Evolutionary conservation across 768 basidiomycete species (phyloP).

Genomic region (Vishniacozyma victoriae): DNA sequence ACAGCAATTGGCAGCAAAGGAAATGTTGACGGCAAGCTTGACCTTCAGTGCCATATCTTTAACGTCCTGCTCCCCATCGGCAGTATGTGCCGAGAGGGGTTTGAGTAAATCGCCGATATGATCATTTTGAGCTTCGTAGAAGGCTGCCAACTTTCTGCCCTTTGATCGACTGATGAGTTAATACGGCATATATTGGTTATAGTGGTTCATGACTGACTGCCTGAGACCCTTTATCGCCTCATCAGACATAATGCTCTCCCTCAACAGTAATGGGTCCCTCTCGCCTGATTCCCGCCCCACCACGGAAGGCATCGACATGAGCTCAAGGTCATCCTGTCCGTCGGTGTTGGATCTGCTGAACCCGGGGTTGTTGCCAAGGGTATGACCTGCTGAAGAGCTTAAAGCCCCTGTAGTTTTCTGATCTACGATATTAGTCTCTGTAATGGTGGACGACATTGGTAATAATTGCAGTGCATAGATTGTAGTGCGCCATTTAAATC

Average conservation of each 20-base stretch:
- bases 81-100: slow-evolving; percentile 80
- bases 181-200: background rate
- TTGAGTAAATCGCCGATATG: slow-evolving; percentile 83
- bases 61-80: slow-evolving; percentile 68
- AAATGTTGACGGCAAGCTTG: slow-evolving; percentile 79
- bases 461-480: no score
- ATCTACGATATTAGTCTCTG: no score
- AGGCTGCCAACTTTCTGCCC: slow-evolving; percentile 41
- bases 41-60: slow-evolving; percentile 68
- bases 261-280: slow-evolving; percentile 38
- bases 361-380: no score
- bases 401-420: no score
- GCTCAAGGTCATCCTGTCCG: slow-evolving; percentile 26
- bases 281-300: slow-evolving; percentile 39
- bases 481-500: no score
- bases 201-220: slow-evolving; percentile 22
- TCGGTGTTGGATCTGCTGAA: no score
- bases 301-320: slow-evolving; percentile 28
- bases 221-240: slow-evolving; percentile 32
- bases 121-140: slow-evolving; percentile 45
- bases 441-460: no score
- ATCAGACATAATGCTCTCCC: slow-evolving; percentile 36
- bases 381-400: no score
- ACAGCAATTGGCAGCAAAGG: slow-evolving; percentile 67
- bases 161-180: slow-evolving; percentile 4